Evolutionary conservation across 441 rosid genomes (phyloP), one percentile per base, ranked within the genome.

Genomic region (Gossypium davidsonii): DNA sequence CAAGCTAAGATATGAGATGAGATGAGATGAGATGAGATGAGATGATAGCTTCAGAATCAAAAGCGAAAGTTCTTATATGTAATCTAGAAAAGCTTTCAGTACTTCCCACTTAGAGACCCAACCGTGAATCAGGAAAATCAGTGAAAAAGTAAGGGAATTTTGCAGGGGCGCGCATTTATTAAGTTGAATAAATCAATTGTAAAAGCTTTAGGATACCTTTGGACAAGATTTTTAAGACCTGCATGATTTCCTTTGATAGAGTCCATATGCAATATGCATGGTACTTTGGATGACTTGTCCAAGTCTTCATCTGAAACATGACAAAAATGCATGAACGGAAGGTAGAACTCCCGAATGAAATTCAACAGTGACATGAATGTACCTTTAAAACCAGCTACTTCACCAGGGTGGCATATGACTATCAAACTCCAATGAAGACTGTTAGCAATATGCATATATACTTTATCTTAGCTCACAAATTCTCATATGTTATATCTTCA

Each of bases 341-440:
- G 18, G 66, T 14, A 42, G 71, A 58, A 39, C 55, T 71, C 56
- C 70, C 52, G 9, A 26, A 39, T 72, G 70, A 77, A 3, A 64
- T 17, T 44, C 58, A 18, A 68, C 5, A 65, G 18, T 75, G 52
- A 59, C 64, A 72, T 66, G 67, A 52, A 83, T 76, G 78, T 78
- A 86, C 91, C 91, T 74, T 76, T 67, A 78, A 83, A 73, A 68
- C 75, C 74, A 80, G 83, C 82, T 77, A 87, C 84, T 79, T 86
- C 89, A 79, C 89, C 87, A 77, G 84, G 89, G 81, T 89, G 93
- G 74, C 93, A 89, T 37, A 89, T 78, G 72, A 89, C 87, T 80
- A 89, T 84, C 83, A 89, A 85, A 79, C 90, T 89, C 93, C 93
- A 89, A 80, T 89, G 93, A 28, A 89, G 89, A 81, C 93, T 89